Conservation (phyloP, 1,284 basidiomycete genomes). For the Singerocomus inundabilis region DNA sequence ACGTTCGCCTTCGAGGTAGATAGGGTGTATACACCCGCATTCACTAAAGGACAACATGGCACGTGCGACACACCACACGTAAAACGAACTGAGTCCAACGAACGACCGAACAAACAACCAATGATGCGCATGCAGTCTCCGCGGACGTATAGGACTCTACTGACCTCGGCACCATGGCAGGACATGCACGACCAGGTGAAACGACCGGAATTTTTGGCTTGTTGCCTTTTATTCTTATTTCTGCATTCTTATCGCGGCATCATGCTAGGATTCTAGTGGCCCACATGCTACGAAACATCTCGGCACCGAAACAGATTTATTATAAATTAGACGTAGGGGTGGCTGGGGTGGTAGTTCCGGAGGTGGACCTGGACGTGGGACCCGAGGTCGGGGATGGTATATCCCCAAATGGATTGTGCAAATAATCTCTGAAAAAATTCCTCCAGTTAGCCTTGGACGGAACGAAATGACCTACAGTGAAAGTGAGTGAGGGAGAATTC, state of each 20-base stretch:
- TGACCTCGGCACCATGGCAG: too few relatives aligned
- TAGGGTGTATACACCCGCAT: background rate
- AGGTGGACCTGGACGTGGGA: constrained; percentile 16
- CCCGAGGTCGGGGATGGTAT: constrained; percentile 24
- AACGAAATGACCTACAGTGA: constrained; percentile 74
- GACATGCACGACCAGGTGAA: background rate
- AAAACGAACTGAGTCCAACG: too few relatives aligned
- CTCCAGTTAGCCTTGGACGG: constrained; percentile 75
- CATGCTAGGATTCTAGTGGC: background rate
- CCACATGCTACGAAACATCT: constrained; percentile 2
- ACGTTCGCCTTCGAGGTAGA: background rate
- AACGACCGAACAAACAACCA: too few relatives aligned
- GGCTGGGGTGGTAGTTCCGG: constrained; percentile 25
- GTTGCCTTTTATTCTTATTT: too few relatives aligned
- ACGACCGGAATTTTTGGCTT: too few relatives aligned
- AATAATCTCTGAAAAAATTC: constrained; percentile 59
- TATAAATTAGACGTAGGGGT: constrained; percentile 5
- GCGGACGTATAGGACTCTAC: too few relatives aligned
- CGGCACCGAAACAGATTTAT: background rate
- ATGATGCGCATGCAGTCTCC: too few relatives aligned
- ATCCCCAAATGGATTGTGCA: constrained; percentile 36
- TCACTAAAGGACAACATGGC: background rate
- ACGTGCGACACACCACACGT: too few relatives aligned
- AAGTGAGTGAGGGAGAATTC: constrained; percentile 2
- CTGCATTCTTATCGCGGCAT: background rate